Base-by-base conservation (phyloP, 441 rosid genomes). In the Populus hybrid region DNA sequence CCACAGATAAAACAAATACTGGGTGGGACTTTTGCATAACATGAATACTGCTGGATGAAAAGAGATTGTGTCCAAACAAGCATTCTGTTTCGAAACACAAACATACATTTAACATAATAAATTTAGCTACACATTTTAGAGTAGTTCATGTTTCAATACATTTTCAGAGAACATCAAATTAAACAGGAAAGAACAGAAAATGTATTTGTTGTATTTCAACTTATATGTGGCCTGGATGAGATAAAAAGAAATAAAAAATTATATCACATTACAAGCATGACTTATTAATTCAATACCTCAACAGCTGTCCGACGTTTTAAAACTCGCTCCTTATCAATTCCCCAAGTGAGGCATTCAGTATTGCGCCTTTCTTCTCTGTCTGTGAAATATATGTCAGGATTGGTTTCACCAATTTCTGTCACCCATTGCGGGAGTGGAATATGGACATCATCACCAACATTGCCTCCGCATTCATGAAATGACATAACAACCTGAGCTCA, bases 401-500 rank as follows among this genome's bases (percentile, higher is more conserved):
- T 93, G 81, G 84, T 91, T 87, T 97, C 88, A 71, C 99, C 98
- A 70, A 94, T 91, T 83, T 94, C 98, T 75, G 98, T 94, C 72
- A 97, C 94, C 99, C 99, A 96, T 78, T 91, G 96, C 24, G 99
- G 99, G 75, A 96, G 91, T 67, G 98, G 99, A 80, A 96, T 91
- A 81, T 97, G 91, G 70, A 92, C 99, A 86, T 94, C 98, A 86
- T 96, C 99, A 79, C 98, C 98, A 79, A 97, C 92, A 83, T 93
- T 94, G 81, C 98, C 98, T 64, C 99, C 99, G 84, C 99, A 97
- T 92, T 94, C 99, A 87, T 97, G 98, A 86, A 97, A 94, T 66
- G 98, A 94, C 98, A 97, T 87, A 71, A 93, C 90, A 83, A 93
- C 98, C 99, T 97, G 92, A 75, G 63, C 78, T 69, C 76, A 78